Conservation (phyloP, 2,329 filamentous ascomycete species). For the Neoascochyta sp. region DNA sequence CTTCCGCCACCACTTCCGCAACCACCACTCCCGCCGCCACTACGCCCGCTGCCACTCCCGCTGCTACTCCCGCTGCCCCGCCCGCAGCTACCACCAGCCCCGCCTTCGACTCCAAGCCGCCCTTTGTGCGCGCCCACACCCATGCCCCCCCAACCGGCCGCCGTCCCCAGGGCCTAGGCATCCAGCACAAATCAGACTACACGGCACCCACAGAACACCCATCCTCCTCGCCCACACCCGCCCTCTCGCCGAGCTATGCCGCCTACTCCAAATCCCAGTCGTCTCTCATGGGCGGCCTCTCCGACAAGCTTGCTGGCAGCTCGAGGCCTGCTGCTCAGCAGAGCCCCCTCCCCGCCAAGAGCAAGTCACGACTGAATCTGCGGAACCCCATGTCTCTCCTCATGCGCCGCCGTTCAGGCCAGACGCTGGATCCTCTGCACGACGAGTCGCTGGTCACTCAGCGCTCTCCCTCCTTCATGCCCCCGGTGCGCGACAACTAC, state of each 20-base stretch:
- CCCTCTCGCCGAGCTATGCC: slow-evolving; percentile 25
- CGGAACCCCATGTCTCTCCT: slow-evolving; percentile 61
- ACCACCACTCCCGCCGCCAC: slow-evolving; percentile 10
- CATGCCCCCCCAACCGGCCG: slow-evolving; percentile 31
- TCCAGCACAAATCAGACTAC: slow-evolving; percentile 20
- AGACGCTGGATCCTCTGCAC: slow-evolving; percentile 44
- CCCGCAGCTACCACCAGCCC: slow-evolving; percentile 19
- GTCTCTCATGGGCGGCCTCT: slow-evolving; percentile 30
- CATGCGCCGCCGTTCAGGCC: slow-evolving; percentile 54
- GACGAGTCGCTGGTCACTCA: slow-evolving; percentile 52
- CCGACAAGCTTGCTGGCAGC: slow-evolving; percentile 27
- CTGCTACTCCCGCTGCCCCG: slow-evolving; percentile 15
- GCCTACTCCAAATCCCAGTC: slow-evolving; percentile 32
- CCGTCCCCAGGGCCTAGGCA: slow-evolving; percentile 23
- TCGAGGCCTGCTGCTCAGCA: slow-evolving; percentile 19
- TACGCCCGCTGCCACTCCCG: slow-evolving; percentile 8
- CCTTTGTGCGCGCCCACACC: slow-evolving; percentile 16
- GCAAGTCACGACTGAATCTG: slow-evolving; percentile 53
- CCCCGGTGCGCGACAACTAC: slow-evolving; percentile 57
- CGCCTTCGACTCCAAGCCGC: slow-evolving; percentile 16
- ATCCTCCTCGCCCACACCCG: slow-evolving; percentile 19
- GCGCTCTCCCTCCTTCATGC: slow-evolving; percentile 43
- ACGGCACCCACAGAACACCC: slow-evolving; percentile 13
- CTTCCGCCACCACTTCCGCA: slow-evolving; percentile 5
- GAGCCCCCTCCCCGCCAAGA: slow-evolving; percentile 24